Evolutionary conservation across 352 stramenopile species (phyloP).

Genomic region (Phytophthora fragariae): DNA sequence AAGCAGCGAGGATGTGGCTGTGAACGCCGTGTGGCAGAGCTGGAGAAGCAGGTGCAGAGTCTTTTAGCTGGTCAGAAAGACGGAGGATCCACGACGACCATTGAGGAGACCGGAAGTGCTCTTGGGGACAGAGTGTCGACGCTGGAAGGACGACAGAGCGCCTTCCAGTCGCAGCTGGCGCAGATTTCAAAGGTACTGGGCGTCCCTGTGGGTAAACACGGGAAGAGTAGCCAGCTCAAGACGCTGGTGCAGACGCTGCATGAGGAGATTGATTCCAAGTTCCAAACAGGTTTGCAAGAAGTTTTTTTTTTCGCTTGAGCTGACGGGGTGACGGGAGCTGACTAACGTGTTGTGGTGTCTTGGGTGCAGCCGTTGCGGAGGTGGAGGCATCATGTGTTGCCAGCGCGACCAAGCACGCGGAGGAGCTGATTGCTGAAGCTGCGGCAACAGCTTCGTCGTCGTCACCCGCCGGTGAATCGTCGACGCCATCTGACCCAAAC

Average conservation of each 20-base stretch:
- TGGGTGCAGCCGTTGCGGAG: conserved; percentile 14
- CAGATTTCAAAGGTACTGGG: conserved; percentile 80
- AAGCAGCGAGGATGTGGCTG: conserved; percentile 40
- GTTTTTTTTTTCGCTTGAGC: background rate
- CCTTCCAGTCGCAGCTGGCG: conserved; percentile 83
- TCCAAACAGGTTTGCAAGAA: conserved; percentile 46
- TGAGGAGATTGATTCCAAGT: conserved; percentile 74
- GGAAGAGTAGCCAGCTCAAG: conserved; percentile 74
- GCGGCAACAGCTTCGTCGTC: conserved; percentile 14
- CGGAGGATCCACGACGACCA: background rate
- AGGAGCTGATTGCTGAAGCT: conserved; percentile 28
- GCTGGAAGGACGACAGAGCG: conserved; percentile 75
- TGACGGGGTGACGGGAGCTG: background rate
- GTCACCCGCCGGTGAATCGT: conserved; percentile 25
- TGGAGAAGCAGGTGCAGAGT: conserved; percentile 63
- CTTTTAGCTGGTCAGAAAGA: conserved; percentile 31
- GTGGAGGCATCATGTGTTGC: conserved; percentile 29
- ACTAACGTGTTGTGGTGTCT: conserved; percentile 7
- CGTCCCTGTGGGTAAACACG: conserved; percentile 65
- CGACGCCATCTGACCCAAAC: conserved; percentile 17
- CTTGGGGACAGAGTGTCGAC: conserved; percentile 77
- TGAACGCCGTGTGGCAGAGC: conserved; percentile 60
- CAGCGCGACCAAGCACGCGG: conserved; percentile 17
- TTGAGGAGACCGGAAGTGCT: conserved; percentile 29
- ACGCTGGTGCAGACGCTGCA: conserved; percentile 74